These are phyloP conservation scores for Trichoderma citrinoviride DNA, from an alignment of 2,329 filamentous ascomycete genomes.

Conservation along the genomic window DNA sequence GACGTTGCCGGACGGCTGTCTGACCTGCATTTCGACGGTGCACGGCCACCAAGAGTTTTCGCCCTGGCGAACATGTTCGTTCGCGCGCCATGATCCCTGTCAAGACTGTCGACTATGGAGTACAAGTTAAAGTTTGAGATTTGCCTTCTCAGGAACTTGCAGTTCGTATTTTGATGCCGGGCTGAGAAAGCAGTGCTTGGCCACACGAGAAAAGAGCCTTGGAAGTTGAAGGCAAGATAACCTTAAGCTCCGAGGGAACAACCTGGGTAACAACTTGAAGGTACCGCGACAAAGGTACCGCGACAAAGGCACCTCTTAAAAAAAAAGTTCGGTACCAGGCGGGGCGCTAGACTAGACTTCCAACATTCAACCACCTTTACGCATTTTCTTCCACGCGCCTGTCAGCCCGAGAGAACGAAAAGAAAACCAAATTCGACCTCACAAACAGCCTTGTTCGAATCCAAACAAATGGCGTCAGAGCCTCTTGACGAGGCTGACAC, in stretches of 20 bases:
- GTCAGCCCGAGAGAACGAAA: neutral
- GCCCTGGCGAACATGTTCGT: neutral
- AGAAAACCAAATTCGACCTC: neutral
- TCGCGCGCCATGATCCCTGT: slow-evolving; percentile 6
- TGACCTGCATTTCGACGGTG: slow-evolving; percentile 12
- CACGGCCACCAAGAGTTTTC: neutral
- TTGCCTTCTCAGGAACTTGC: neutral
- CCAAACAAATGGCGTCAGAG: slow-evolving; percentile 10
- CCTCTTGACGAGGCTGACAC: slow-evolving; percentile 3
- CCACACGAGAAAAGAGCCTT: neutral
- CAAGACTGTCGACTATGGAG: neutral
- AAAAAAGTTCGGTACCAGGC: slow-evolving; percentile 7
- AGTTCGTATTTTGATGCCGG: neutral
- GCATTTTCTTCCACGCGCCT: neutral
- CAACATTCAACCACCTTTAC: neutral
- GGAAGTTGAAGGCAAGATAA: neutral
- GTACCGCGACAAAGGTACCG: too few relatives aligned
- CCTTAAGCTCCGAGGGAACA: too few relatives aligned
- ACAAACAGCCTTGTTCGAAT: neutral
- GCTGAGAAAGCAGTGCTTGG: neutral
- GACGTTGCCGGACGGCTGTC: neutral
- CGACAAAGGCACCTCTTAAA: neutral
- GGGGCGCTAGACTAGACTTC: neutral
- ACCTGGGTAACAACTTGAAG: too few relatives aligned
- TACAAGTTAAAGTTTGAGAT: neutral